phyloP scores from a whole-genome alignment of 2,329 filamentous ascomycete species.

The Penicillium sp. region DNA sequence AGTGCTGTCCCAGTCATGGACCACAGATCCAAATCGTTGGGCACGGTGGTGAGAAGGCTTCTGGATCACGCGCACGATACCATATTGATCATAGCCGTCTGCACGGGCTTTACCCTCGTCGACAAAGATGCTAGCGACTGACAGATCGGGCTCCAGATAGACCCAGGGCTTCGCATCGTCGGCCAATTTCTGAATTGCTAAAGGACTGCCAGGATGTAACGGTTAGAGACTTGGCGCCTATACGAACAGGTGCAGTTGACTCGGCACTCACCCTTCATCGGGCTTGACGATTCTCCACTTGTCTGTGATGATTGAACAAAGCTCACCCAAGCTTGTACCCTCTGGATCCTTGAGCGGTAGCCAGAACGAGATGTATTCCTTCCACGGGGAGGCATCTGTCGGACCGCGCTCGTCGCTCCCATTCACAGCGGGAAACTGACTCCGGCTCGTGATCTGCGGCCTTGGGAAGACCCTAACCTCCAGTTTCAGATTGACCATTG shows the following conservation, averaged over 20 bases:
- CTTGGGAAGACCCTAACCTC: conserved; percentile 35
- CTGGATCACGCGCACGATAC: conserved; percentile 35
- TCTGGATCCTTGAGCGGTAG: conserved; percentile 33
- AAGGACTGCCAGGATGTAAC: conserved; percentile 22
- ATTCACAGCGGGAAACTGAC: conserved; percentile 15
- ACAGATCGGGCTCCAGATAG: conserved; percentile 33
- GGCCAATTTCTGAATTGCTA: conserved; percentile 39
- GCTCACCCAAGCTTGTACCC: conserved; percentile 27
- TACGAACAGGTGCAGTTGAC: background rate
- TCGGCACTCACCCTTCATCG: conserved; percentile 29
- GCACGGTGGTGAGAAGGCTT: conserved; percentile 24
- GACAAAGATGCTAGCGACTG: conserved; percentile 40
- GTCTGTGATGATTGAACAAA: conserved; percentile 32
- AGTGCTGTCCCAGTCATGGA: conserved; percentile 36
- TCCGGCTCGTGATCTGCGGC: conserved; percentile 19
- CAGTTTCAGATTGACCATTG: conserved; percentile 39
- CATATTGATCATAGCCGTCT: conserved; percentile 38
- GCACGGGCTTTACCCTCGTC: conserved; percentile 34
- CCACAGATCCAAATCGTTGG: conserved; percentile 34
- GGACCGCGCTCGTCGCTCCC: conserved; percentile 14
- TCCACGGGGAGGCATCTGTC: conserved; percentile 4
- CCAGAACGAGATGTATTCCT: conserved; percentile 29
- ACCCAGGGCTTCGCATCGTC: conserved; percentile 34
- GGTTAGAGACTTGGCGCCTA: conserved; percentile 2
- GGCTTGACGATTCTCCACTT: conserved; percentile 37